phyloP scores from a whole-genome alignment of 768 basidiomycete genomes.

The Antrodiella citrinella region DNA sequence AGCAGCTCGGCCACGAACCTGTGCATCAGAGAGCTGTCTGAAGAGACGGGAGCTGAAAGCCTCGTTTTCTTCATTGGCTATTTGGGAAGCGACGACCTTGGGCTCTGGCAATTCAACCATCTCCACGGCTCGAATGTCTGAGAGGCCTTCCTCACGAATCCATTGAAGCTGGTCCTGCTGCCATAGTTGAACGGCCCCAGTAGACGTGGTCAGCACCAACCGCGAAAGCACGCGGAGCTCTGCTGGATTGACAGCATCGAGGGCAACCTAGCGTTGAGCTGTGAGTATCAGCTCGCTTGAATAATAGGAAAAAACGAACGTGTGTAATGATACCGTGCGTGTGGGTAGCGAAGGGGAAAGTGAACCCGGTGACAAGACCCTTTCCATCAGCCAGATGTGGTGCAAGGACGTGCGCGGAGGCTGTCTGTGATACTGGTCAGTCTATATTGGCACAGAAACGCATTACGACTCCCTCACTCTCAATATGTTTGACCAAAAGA shows the following conservation, averaged over 20 bases:
- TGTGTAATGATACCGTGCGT: conserved; percentile 62
- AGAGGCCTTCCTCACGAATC: conserved; percentile 76
- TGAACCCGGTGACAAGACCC: conserved; percentile 41
- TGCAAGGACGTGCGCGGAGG: conserved; percentile 44
- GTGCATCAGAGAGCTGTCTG: conserved; percentile 52
- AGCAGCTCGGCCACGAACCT: conserved; percentile 31
- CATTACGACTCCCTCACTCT: conserved; percentile 35
- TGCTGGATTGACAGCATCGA: conserved; percentile 40
- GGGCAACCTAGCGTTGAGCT: conserved; percentile 33
- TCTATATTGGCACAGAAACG: conserved; percentile 1
- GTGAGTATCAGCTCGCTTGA: no score
- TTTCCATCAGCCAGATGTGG: conserved; percentile 37
- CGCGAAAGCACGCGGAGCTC: conserved; percentile 30
- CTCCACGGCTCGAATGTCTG: conserved; percentile 52
- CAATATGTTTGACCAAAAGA: conserved; percentile 56
- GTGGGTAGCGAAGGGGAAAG: conserved; percentile 57
- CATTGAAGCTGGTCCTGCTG: conserved; percentile 51
- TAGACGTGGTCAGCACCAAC: conserved; percentile 57
- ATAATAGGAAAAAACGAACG: conserved; percentile 27
- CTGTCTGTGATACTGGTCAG: conserved; percentile 33
- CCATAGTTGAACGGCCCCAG: conserved; percentile 75
- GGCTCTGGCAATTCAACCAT: conserved; percentile 75
- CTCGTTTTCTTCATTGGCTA: conserved; percentile 32
- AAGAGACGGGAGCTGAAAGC: conserved; percentile 39
- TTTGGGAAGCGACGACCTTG: conserved; percentile 26